Base-by-base conservation (phyloP, 768 basidiomycete species). In the Leccinum disarticulatum region DNA sequence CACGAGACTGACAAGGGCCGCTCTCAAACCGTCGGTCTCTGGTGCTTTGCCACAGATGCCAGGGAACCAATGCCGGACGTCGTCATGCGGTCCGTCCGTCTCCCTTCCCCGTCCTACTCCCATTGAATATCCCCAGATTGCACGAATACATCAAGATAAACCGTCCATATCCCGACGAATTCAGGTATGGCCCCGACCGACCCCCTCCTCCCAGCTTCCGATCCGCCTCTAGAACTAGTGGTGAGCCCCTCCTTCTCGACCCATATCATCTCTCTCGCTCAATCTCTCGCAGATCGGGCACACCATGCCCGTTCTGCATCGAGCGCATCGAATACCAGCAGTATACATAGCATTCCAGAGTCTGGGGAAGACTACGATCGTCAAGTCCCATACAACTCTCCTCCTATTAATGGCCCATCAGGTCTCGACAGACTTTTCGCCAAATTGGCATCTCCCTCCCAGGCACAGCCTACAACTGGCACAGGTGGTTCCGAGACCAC, bases 51-150 rank as follows among this genome's bases (percentile, higher is more conserved):
- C 8, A 83, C 84, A 7, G 86, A 87, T 51, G 81, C 85, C 19
- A 80, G 89, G 43, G 89, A 91, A 69, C 83, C 87, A 25, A 79
- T 93, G 75, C 81, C 83, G 53, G 84, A 88, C 58, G 87, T 90
- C 50, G 82, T 91, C 76, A 75, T 81, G 68, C 81, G 88, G 88
- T 87, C 62, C 53, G 79, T 73, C 8, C n/a, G 35, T 35, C 53
- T 30, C 35, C 33, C 4, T 30, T 27, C 33, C 7, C 30, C 38
- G n/a, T 14, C n/a, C 2, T 19, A 11, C 31, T 6, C 14, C 1
- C 46, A 17, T 52, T 62, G 36, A 63, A 63, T 33, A 15, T 52
- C 27, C 25, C 17, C 60, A 88, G 88, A 65, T 72, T 91, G 22
- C 87, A 87, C 69, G 79, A 78, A 1, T 90, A 84, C 65, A 81